Conservation (phyloP, 306 rosid species). For the Malus orientalis region DNA sequence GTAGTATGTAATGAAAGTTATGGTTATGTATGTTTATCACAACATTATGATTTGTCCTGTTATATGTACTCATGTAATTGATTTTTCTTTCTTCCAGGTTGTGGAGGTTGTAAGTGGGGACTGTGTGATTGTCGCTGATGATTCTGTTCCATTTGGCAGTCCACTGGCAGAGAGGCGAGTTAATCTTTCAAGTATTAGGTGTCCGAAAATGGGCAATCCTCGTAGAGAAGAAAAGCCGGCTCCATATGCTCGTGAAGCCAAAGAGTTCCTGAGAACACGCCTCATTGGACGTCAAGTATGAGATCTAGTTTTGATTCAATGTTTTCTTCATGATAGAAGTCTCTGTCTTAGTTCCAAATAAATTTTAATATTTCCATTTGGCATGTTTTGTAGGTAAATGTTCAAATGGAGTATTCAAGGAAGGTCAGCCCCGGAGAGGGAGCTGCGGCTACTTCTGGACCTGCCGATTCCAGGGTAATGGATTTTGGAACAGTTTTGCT, state of each 20-base stretch:
- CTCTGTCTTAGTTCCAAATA: background rate
- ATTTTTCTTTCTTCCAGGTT: slow-evolving; percentile 48
- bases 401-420: slow-evolving; percentile 95
- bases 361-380: background rate
- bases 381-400: slow-evolving; percentile 58
- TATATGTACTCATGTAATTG: slow-evolving; percentile 3
- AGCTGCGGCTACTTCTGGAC: slow-evolving; percentile 38
- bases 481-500: slow-evolving; percentile 93
- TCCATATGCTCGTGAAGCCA: slow-evolving; percentile 98
- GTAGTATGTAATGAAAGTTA: slow-evolving; percentile 27
- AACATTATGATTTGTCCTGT: background rate
- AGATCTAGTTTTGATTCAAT: slow-evolving; percentile 5
- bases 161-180: slow-evolving; percentile 94
- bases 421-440: slow-evolving; percentile 58
- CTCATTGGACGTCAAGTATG: slow-evolving; percentile 87
- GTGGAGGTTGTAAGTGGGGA: slow-evolving; percentile 99
- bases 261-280: slow-evolving; percentile 88
- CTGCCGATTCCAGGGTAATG: slow-evolving; percentile 80
- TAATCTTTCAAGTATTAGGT: slow-evolving; percentile 94
- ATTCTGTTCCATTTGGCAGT: slow-evolving; percentile 77
- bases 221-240: slow-evolving; percentile 97
- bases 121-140: slow-evolving; percentile 90
- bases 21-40: background rate
- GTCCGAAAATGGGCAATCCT: slow-evolving; percentile 96
- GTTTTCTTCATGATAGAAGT: slow-evolving; percentile 8